Base-by-base conservation (phyloP, 441 rosid species). In the Gossypium lobatum region DNA sequence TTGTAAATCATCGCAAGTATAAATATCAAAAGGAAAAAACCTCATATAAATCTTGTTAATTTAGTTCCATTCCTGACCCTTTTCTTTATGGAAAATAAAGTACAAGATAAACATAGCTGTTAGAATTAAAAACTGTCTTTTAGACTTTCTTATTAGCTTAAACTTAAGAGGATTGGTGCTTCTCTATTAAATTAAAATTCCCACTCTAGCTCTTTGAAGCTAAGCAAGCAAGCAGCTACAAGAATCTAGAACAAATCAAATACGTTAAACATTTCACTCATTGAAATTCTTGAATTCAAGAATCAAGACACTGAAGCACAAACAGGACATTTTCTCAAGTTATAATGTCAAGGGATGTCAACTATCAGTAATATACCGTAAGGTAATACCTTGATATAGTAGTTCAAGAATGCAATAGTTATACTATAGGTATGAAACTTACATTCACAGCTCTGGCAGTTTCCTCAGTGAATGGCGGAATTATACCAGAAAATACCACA, bases 401-500 rank as follows among this genome's bases (percentile, higher is more conserved):
- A 3, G 68, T 64, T 39, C 20, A 37, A 64, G 68, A 17, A 64
- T 9, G 68, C 50, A 64, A 52, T n/a, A 28, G 71, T 69, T 53
- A 54, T 25, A 66, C 59, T 13, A 42, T 54, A 70, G 34, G 46
- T 42, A 70, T 58, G 54, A 74, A 75, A 81, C 89, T 85, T 82
- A 89, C 99, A 85, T 95, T 93, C 61, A 95, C 88, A 48, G 98
- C 90, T 87, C 99, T 86, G 82, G 95, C 84, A 46, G 90, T 81
- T 78, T 93, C 92, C 62, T 89, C 91, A 14, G 90, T 87, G 71
- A 91, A 90, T 18, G 95, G 90, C 13, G 93, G 95, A 85, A 87
- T 62, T 4, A 77, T 66, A 75, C 98, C 96, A 73, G 89, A 87
- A 59, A 81, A 73, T 61, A 88, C 87, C 50, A 80, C 80, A 70